Base-by-base conservation (phyloP, 306 rosid genomes). In the Casuarina glauca region DNA sequence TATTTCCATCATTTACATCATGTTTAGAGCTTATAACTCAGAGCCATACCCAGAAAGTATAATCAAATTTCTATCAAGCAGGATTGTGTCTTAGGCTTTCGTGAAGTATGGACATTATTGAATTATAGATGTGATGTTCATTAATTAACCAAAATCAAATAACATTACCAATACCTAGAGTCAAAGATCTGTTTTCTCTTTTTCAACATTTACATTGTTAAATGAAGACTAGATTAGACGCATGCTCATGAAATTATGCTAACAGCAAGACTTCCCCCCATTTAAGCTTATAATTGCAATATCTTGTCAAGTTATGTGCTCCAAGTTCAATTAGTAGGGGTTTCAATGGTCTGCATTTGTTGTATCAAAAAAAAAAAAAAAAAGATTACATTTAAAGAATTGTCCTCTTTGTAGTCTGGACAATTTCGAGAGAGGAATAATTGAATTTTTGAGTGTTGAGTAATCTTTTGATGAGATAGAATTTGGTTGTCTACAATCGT, bases 91-190 rank as follows among this genome's bases (percentile, higher is more conserved):
- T 64, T 3, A 17, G 17, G 70, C 70, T 64, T 48, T 64, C 41
- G 48, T 39, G 32, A 64, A 64, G 70, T 4, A 64, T 9, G 39
- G 39, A 58, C 32, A 58, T 58, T 19, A 58, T 2, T 6, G 13
- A 8, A 58, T 19, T 58, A 10, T 58, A 26, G 64, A 9, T 58
- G 16, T 58, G 64, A 26, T 58, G 39, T 58, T 19, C 35, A 58
- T 58, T 10, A 9, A 17, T 11, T 35, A 26, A 32, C 38, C 39
- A 58, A 9, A 55, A 58, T 58, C 39, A 26, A 12, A 6, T 11
- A 4, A 64, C 70, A 6, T 66, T 41, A 66, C 41, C 70, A 66
- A 66, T 39, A 66, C 7, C 12, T 66, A 66, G 70, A 39, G 48
- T 66, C 10, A 39, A 66, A 41, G 35, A 9, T 66, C 17, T 41